A percentile compares a stretch with the other conserved stretches of the same genome.
Evolutionary conservation across 148 eudicot species (phyloP).

Genomic region (Silene latifolia): DNA sequence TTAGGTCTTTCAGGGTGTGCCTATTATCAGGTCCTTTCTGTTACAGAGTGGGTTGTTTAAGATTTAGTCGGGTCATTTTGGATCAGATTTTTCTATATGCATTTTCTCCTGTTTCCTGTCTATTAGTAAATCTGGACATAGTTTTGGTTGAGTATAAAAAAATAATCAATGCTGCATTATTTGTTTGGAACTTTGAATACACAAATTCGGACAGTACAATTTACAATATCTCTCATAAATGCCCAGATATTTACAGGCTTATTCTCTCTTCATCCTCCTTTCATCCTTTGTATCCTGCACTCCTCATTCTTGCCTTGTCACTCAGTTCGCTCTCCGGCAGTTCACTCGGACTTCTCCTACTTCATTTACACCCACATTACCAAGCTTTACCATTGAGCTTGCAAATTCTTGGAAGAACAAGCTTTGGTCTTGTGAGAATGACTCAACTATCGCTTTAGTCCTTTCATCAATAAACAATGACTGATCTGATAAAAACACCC

Average conservation of each 20-base stretch:
- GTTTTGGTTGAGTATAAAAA: neutral
- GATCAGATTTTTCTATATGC: neutral
- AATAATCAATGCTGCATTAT: conserved; percentile 18
- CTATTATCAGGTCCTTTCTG: neutral
- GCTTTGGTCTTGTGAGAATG: conserved; percentile 48
- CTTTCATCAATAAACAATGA: conserved; percentile 38
- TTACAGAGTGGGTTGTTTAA: neutral
- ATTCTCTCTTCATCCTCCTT: neutral
- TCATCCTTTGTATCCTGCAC: neutral
- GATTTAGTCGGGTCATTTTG: neutral
- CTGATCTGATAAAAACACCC: conserved; percentile 58
- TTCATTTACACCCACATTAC: conserved; percentile 51
- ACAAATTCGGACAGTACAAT: conserved; percentile 6
- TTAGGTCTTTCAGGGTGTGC: too few relatives aligned
- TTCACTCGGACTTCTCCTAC: conserved; percentile 46
- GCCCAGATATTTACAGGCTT: conserved; percentile 13
- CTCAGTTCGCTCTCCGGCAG: conserved; percentile 47
- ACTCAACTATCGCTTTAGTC: conserved; percentile 46
- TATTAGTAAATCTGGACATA: neutral
- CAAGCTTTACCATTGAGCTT: conserved; percentile 53
- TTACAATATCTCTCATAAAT: neutral
- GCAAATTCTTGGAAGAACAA: conserved; percentile 58
- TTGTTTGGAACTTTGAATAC: neutral
- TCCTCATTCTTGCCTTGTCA: neutral
- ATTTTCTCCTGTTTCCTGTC: neutral